Percentiles rank a stretch among this genome's conserved stretches.
phyloP scores from a whole-genome alignment of 345 rosid genomes.

The Excoecaria agallocha region DNA sequence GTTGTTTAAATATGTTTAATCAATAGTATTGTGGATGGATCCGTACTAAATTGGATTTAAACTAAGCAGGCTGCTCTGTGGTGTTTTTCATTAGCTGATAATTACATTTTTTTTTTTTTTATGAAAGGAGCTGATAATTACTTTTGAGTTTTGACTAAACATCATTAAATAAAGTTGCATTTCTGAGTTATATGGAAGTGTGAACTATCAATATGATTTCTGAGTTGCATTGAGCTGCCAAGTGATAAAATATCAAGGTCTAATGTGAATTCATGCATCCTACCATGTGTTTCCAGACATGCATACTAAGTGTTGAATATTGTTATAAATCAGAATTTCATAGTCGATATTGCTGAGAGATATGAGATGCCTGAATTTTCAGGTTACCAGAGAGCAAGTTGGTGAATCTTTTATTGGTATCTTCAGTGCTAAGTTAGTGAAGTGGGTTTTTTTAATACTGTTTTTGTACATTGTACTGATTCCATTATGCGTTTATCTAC shows the following conservation, averaged over 20 bases:
- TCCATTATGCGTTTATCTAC: neutral
- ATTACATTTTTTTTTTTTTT: too few relatives aligned
- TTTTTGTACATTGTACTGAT: neutral
- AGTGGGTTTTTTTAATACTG: neutral
- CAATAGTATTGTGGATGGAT: neutral
- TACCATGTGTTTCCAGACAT: neutral
- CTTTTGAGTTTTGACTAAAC: neutral
- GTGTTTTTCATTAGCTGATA: neutral
- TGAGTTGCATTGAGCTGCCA: neutral
- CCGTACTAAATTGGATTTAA: neutral
- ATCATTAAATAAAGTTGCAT: neutral
- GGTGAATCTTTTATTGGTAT: neutral
- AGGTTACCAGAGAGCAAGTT: neutral
- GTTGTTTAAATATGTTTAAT: neutral
- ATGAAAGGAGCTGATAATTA: too few relatives aligned
- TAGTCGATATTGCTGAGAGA: neutral
- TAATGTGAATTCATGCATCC: neutral
- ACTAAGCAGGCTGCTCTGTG: neutral
- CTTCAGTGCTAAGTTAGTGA: too few relatives aligned
- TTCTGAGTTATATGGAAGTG: neutral
- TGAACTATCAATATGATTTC: neutral
- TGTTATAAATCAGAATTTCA: neutral
- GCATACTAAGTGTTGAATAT: neutral
- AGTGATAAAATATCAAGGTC: neutral
- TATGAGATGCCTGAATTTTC: neutral